Evolutionary conservation across 148 eudicot species (phyloP).

Genomic region (Talinum fruticosum): DNA sequence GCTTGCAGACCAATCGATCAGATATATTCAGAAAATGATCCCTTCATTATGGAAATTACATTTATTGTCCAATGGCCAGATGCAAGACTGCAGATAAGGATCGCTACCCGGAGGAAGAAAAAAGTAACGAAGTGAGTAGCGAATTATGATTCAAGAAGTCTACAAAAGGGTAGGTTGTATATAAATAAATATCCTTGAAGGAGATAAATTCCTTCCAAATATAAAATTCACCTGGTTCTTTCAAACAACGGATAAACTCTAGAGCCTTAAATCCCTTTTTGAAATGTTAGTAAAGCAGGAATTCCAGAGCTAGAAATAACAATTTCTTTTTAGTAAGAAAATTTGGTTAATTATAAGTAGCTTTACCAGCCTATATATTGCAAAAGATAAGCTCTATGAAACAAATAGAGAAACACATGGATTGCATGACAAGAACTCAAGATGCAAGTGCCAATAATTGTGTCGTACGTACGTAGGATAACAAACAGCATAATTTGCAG

Average conservation of each 20-base stretch:
- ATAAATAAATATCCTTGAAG: not conserved
- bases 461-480: not conserved
- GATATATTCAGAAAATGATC: not conserved
- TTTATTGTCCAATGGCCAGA: not conserved
- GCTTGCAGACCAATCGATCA: not conserved
- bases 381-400: not conserved
- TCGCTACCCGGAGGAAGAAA: conserved; percentile 5
- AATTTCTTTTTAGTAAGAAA: too few relatives aligned
- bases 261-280: not conserved
- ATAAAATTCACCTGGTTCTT: not conserved
- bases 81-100: not conserved
- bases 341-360: not conserved
- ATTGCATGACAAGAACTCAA: not conserved
- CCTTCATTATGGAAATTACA: not conserved
- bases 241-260: not conserved
- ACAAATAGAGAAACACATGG: not conserved
- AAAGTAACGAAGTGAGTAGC: not conserved
- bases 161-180: not conserved
- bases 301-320: not conserved
- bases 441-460: not conserved
- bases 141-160: not conserved
- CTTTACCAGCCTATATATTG: not conserved
- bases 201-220: not conserved
- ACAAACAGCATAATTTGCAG: not conserved
- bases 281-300: not conserved